Percentiles rank a stretch among this genome's conserved stretches.
Conservation (phyloP, 2,329 filamentous ascomycete genomes). For the Ophiostoma triangulosporum region DNA sequence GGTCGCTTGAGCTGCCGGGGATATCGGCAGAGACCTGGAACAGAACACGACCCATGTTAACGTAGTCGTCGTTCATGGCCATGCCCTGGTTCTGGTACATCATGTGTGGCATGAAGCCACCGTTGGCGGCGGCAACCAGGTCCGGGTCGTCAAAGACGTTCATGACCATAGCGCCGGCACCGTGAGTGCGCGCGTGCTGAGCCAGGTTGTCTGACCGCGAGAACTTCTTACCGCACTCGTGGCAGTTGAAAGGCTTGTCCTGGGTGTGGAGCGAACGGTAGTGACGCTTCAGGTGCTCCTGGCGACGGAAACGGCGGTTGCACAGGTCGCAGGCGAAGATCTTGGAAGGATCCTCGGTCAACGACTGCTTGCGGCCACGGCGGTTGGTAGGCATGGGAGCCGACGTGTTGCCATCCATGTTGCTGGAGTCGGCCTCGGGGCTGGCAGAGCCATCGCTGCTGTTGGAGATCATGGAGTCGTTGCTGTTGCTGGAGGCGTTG, state of each 20-base stretch:
- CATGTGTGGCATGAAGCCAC: constrained; percentile 18
- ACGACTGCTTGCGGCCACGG: constrained; percentile 92
- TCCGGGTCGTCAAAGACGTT: constrained; percentile 67
- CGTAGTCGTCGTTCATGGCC: constrained; percentile 11
- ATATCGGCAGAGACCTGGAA: constrained; percentile 69
- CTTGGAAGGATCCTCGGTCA: constrained; percentile 96
- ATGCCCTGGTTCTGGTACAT: constrained; percentile 22
- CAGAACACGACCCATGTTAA: constrained; percentile 55
- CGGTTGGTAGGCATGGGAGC: constrained; percentile 58
- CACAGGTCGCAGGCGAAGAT: constrained; percentile 95
- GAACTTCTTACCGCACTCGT: constrained; percentile 98
- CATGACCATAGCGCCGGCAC: constrained; percentile 81
- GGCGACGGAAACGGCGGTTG: constrained; percentile 91
- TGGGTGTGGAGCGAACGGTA: constrained; percentile 96
- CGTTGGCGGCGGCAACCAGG: constrained; percentile 20
- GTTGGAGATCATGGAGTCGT: constrained; percentile 16
- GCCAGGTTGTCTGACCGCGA: constrained; percentile 94
- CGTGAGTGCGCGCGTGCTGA: constrained; percentile 90
- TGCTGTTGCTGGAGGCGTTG: constrained; percentile 12
- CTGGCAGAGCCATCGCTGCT: constrained; percentile 18
- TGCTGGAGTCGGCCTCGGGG: constrained; percentile 9
- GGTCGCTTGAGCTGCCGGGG: constrained; percentile 49
- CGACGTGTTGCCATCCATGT: constrained; percentile 19
- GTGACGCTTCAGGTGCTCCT: constrained; percentile 97
- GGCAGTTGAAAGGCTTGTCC: constrained; percentile 96